phyloP scores from a whole-genome alignment of 495 filamentous ascomycete genomes.

The Pseudevernia furfuracea region DNA sequence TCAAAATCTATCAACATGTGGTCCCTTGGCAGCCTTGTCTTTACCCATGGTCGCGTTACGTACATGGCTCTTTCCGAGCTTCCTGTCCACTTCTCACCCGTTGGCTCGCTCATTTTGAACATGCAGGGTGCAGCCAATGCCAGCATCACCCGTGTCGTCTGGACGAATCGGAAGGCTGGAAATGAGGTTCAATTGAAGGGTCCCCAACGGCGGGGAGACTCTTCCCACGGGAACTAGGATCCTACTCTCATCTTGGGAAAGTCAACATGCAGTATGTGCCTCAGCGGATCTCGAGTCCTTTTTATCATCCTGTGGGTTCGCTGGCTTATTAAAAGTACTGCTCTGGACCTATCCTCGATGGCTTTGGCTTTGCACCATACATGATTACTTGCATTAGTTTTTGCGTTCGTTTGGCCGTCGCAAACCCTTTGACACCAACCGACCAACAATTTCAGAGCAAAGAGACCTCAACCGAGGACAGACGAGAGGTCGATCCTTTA shows the following conservation, averaged over 20 bases:
- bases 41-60: constrained; percentile 2
- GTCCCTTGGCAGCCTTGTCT: not conserved
- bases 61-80: not conserved
- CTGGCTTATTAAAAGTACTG: not conserved
- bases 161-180: not conserved
- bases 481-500: not conserved
- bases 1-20: not conserved
- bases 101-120: not conserved
- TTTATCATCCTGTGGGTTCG: not conserved
- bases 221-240: not conserved
- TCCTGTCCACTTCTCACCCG: not conserved
- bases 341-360: too few relatives aligned
- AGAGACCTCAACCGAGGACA: too few relatives aligned
- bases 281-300: too few relatives aligned
- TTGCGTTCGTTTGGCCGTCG: too few relatives aligned
- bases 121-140: not conserved
- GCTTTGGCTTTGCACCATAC: too few relatives aligned
- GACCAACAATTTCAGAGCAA: too few relatives aligned
- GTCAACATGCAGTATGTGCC: not conserved
- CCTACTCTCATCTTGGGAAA: not conserved
- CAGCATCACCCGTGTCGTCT: not conserved
- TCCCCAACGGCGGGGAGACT: not conserved
- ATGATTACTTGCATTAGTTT: too few relatives aligned
- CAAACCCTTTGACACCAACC: too few relatives aligned
- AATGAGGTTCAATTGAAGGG: not conserved